phyloP scores from a whole-genome alignment of 139 green algal genomes.

The Nannochloris sp. region DNA sequence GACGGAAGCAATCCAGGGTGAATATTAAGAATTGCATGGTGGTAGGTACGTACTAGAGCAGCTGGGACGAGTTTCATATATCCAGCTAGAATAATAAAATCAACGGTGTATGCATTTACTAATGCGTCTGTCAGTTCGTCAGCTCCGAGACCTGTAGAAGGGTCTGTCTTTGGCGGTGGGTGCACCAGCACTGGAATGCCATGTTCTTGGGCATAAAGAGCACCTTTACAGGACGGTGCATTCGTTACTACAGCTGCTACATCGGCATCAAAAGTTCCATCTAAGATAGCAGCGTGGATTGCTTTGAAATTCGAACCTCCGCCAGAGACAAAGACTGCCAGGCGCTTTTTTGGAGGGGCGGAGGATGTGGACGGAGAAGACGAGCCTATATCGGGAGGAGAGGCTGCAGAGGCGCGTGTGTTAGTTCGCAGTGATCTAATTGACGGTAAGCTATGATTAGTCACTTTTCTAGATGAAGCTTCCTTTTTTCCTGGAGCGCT shows the following conservation, averaged over 20 bases:
- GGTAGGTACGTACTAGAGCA: constrained; percentile 66
- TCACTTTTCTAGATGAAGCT: no score
- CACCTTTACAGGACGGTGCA: constrained; percentile 66
- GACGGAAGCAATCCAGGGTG: constrained; percentile 92
- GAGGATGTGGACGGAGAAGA: neutral
- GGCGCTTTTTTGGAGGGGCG: constrained; percentile 9
- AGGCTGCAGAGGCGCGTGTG: neutral
- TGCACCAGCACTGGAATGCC: constrained; percentile 5
- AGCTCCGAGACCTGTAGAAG: neutral
- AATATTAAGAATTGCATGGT: constrained; percentile 92
- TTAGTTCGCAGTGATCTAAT: no score
- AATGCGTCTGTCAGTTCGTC: neutral
- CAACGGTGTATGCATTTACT: constrained; percentile 24
- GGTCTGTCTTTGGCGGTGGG: neutral
- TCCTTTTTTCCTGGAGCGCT: no score
- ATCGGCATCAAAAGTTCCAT: constrained; percentile 57
- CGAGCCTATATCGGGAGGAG: neutral
- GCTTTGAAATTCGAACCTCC: constrained; percentile 86
- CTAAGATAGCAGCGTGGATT: constrained; percentile 62
- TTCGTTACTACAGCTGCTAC: constrained; percentile 71
- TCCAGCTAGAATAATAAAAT: constrained; percentile 87
- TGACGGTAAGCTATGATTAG: no score
- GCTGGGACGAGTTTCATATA: constrained; percentile 91
- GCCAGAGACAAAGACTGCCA: constrained; percentile 86
- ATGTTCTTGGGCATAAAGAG: neutral